Evolutionary conservation across 306 rosid genomes (phyloP).

Genomic region (Elaeagnus macrophylla): DNA sequence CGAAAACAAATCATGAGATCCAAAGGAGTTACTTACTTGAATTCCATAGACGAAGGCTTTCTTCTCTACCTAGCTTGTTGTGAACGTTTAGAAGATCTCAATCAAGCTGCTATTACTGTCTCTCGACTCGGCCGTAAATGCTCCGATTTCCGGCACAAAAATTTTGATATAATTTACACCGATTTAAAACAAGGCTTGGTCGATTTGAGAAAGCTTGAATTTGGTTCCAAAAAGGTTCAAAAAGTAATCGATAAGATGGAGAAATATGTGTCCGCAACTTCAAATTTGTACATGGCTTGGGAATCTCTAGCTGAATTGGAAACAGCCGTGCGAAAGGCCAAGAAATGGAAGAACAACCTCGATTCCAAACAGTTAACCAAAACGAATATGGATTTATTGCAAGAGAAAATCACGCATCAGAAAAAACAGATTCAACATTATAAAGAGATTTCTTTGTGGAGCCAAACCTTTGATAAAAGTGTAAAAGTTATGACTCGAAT

Average conservation of each 20-base stretch:
- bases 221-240: slow-evolving; percentile 7
- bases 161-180: slow-evolving; percentile 25
- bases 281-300: slow-evolving; percentile 32
- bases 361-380: slow-evolving; percentile 14
- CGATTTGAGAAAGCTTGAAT: slow-evolving; percentile 22
- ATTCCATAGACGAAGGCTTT: slow-evolving; percentile 37
- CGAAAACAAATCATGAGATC: slow-evolving; percentile 25
- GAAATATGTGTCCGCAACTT: slow-evolving; percentile 26
- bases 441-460: slow-evolving; percentile 59
- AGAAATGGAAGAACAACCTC: slow-evolving; percentile 21
- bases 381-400: slow-evolving; percentile 30
- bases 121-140: slow-evolving; percentile 34
- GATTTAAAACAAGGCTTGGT: slow-evolving; percentile 25
- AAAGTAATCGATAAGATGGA: slow-evolving; percentile 34
- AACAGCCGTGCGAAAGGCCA: slow-evolving; percentile 31
- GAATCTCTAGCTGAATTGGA: slow-evolving; percentile 40
- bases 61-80: slow-evolving; percentile 60
- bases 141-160: slow-evolving; percentile 12
- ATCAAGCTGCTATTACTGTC: slow-evolving; percentile 35
- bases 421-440: slow-evolving; percentile 34
- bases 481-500: slow-evolving; percentile 44
- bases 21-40: slow-evolving; percentile 33
- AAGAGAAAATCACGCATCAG: slow-evolving; percentile 18
- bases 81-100: slow-evolving; percentile 54
- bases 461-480: slow-evolving; percentile 35